Conservation (phyloP, 345 rosid species). For the Aquilaria sinensis region DNA sequence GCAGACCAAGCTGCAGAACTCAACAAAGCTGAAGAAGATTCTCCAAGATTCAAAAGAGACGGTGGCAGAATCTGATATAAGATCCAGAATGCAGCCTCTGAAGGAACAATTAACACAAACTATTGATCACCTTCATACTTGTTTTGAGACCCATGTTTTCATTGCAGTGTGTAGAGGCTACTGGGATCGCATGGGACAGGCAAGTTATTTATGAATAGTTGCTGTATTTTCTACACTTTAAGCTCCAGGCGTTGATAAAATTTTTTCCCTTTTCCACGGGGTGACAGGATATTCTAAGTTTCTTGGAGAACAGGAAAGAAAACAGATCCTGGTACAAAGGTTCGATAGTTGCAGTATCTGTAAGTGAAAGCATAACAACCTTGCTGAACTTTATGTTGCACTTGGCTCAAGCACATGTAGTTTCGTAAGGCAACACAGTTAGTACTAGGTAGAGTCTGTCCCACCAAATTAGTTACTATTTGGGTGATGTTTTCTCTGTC, state of each 20-base stretch:
- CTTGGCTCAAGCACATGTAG: neutral
- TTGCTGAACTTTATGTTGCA: neutral
- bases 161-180: slow-evolving; percentile 77
- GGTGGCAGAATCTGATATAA: slow-evolving; percentile 74
- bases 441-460: no score
- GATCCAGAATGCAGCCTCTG: slow-evolving; percentile 71
- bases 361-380: slow-evolving; percentile 30
- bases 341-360: slow-evolving; percentile 74
- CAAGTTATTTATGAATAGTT: slow-evolving; percentile 17
- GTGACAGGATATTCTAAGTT: slow-evolving; percentile 70
- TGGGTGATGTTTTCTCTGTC: no score
- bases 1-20: slow-evolving; percentile 70
- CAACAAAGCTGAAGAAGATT: slow-evolving; percentile 87
- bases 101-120: slow-evolving; percentile 75
- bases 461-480: no score
- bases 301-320: slow-evolving; percentile 94
- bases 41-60: slow-evolving; percentile 90
- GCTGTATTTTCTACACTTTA: neutral
- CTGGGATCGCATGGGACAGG: slow-evolving; percentile 99
- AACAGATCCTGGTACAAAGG: slow-evolving; percentile 97
- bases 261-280: neutral
- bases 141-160: slow-evolving; percentile 74
- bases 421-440: neutral
- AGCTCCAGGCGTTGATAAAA: neutral
- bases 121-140: slow-evolving; percentile 69